A percentile compares a stretch with the other conserved stretches of the same genome.
Conservation (phyloP, 176 grass and related monocot genomes). For the Luzula sylvatica region DNA sequence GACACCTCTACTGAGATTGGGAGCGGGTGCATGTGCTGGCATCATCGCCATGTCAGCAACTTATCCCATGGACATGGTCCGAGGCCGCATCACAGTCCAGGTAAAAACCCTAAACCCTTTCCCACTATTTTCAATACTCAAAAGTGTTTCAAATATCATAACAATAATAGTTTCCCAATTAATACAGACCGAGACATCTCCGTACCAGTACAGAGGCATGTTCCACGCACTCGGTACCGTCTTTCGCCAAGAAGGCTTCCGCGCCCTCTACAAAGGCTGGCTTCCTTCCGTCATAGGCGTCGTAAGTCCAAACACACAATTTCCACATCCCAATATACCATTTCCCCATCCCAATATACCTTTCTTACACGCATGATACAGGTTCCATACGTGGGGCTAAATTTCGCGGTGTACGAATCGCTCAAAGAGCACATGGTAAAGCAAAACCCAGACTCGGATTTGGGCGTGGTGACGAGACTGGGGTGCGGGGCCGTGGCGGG, state of each 20-base stretch:
- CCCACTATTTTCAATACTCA: neutral
- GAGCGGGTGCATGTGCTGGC: constrained; percentile 95
- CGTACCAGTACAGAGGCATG: constrained; percentile 97
- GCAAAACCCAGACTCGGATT: constrained; percentile 57
- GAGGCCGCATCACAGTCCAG: constrained; percentile 97
- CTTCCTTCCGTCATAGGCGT: constrained; percentile 99
- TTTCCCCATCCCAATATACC: neutral
- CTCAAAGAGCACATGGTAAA: constrained; percentile 80
- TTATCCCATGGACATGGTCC: constrained; percentile 99
- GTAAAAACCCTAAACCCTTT: neutral
- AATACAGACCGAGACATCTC: constrained; percentile 78
- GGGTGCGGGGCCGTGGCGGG: constrained; percentile 82
- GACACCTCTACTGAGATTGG: constrained; percentile 65
- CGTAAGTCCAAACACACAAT: constrained; percentile 36
- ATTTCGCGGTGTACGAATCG: constrained; percentile 92
- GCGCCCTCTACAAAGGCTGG: constrained; percentile 97
- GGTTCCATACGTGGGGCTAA: constrained; percentile 94
- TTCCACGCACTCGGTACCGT: constrained; percentile 91
- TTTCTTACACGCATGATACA: constrained; percentile 19
- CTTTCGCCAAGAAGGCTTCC: constrained; percentile 95
- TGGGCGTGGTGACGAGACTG: constrained; percentile 61
- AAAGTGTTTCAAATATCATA: neutral
- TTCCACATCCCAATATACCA: neutral
- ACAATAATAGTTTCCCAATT: neutral
- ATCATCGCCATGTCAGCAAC: constrained; percentile 99